Base-by-base conservation (phyloP, 1,139 yeast genomes). In the Yamadazyma oceani region DNA sequence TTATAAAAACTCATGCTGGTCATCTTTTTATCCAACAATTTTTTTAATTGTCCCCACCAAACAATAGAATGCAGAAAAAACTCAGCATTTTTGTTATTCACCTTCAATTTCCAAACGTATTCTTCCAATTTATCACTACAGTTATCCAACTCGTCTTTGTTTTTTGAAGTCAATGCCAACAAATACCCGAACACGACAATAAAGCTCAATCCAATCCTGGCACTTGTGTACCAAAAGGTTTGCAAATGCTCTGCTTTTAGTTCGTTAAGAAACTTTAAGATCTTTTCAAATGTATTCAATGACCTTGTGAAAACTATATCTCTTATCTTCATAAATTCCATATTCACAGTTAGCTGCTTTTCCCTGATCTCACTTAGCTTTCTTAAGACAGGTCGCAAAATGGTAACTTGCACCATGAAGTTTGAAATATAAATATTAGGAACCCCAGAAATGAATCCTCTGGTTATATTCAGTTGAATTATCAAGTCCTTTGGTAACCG, bases 141-240 rank as follows among this genome's bases (percentile, higher is more conserved):
- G 13, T 22, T 36, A 10, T 42, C 47, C 9, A 35, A 37, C 31
- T 46, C 50, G 9, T 17, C 17, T 11, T 25, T 14, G 15, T 38
- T 34, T 24, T 43, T 45, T 7, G 48, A 34, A 5, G 36, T 41
- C 17, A 43, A 35, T 1, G 42, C 32, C 22, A 45, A 34, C 15
- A 45, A 37, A 17, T 37, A 45, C 5, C 49, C 50, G 32, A 46
- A 45, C 3, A 46, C 35, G 1, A 45, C 49, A 7, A 42, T 38
- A 32, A 37, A 43, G 30, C 46, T 42, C n/a, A 46, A 41, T n/a
- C 50, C 50, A 24, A 37, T 35, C 25, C 44, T 35, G 2, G 44
- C 47, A 39, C 48, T 46, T 3, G 50, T 40, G 30, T 46, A 46
- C 49, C 50, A 46, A 31, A 46, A 45, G 2, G 49, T 45, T 31